These are phyloP conservation scores for Camelina neglecta DNA, from an alignment of 345 rosid genomes.

Conservation along the genomic window DNA sequence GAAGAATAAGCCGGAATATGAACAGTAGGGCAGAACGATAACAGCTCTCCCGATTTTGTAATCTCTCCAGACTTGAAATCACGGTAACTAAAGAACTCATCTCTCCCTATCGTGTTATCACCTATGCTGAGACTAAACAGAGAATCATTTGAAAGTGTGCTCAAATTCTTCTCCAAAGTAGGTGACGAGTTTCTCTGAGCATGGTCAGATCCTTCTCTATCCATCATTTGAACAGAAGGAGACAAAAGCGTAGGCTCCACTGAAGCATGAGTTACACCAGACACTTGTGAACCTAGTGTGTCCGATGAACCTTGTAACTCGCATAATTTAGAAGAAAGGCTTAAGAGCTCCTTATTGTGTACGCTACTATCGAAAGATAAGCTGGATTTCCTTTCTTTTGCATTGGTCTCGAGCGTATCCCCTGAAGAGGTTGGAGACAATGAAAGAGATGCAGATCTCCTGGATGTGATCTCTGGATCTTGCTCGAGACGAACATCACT, in stretches of 20 bases:
- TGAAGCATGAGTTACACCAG: conserved; percentile 52
- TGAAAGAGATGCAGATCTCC: conserved; percentile 27
- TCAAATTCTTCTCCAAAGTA: conserved; percentile 39
- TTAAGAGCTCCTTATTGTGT: conserved; percentile 28
- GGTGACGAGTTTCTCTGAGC: conserved; percentile 28
- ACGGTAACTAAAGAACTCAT: conserved; percentile 44
- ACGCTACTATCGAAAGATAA: conserved; percentile 30
- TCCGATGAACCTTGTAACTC: conserved; percentile 44
- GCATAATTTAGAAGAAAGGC: conserved; percentile 35
- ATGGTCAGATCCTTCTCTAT: conserved; percentile 48
- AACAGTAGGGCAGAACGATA: conserved; percentile 35
- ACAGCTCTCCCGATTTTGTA: conserved; percentile 38
- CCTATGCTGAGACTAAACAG: conserved; percentile 53
- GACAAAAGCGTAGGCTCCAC: conserved; percentile 24
- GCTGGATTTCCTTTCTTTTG: conserved; percentile 25
- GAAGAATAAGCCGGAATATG: conserved; percentile 27
- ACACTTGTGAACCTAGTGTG: conserved; percentile 44
- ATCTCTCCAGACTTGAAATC: conserved; percentile 42
- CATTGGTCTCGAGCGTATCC: neutral
- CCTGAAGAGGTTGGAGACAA: conserved; percentile 36
- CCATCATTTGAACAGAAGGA: conserved; percentile 72
- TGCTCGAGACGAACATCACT: conserved; percentile 26
- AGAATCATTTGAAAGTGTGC: conserved; percentile 49
- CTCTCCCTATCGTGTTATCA: conserved; percentile 37
- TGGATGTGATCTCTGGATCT: conserved; percentile 37